Conservation (phyloP, 1,284 basidiomycete genomes). For the Amylostereum chailletii region DNA sequence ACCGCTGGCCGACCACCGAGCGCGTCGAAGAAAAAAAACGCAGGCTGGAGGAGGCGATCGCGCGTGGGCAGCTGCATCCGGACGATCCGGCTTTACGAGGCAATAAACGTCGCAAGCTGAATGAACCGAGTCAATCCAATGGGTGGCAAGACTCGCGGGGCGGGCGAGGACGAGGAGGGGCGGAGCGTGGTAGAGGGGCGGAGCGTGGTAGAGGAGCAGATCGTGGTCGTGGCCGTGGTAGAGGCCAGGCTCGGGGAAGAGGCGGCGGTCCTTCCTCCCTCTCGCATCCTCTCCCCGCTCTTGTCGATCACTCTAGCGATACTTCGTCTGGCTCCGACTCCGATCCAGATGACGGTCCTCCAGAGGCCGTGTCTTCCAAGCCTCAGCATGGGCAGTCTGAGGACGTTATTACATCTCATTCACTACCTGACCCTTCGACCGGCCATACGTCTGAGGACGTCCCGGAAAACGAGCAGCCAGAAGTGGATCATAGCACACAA, state of each 20-base stretch:
- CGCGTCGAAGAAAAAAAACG: conserved; percentile 72
- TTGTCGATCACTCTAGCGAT: conserved; percentile 3
- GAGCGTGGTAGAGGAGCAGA: conserved; percentile 8
- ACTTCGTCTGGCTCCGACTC: conserved; percentile 21
- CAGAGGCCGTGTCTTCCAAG: conserved; percentile 61
- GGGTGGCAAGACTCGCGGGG: conserved; percentile 21
- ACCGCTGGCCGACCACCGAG: conserved; percentile 68
- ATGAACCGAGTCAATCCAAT: conserved; percentile 12
- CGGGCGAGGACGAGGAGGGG: conserved; percentile 25
- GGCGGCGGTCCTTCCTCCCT: neutral
- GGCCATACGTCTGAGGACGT: no score
- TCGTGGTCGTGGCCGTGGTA: neutral
- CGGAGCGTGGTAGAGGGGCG: conserved; percentile 25
- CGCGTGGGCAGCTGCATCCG: conserved; percentile 65
- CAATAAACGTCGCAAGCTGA: conserved; percentile 21
- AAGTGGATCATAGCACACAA: neutral
- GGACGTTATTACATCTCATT: no score
- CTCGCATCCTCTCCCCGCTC: neutral
- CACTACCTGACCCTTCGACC: no score
- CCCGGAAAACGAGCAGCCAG: no score
- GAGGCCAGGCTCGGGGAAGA: neutral
- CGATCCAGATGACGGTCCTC: conserved; percentile 39
- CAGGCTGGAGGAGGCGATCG: conserved; percentile 66
- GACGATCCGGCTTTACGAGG: conserved; percentile 32
- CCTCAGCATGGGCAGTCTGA: neutral